A percentile compares a stretch with the other conserved stretches of the same genome.
Evolutionary conservation across 2,329 filamentous ascomycete genomes (phyloP).

Genomic region (Magnaporthiopsis incrustans): DNA sequence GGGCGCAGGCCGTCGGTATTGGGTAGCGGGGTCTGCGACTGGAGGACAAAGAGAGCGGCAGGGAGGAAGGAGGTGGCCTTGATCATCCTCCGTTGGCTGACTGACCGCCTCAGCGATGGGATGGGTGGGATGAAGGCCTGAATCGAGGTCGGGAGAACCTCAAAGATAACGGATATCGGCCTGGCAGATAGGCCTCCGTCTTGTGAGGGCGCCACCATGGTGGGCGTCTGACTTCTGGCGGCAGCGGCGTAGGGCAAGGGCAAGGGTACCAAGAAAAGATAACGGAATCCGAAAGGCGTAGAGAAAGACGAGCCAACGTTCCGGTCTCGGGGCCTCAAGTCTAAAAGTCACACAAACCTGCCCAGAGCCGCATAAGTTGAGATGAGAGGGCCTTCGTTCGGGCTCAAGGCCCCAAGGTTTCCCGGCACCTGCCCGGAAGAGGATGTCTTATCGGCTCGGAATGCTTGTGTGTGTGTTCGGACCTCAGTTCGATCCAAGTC

Average conservation of each 20-base stretch:
- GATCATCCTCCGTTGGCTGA: constrained; percentile 1
- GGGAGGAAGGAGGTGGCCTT: constrained; percentile 6
- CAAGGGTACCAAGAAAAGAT: not conserved
- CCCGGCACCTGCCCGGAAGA: not conserved
- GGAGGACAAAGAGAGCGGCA: constrained; percentile 6
- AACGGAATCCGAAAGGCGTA: not conserved
- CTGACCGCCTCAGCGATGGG: constrained; percentile 12
- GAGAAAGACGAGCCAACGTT: not conserved
- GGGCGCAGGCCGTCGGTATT: not conserved
- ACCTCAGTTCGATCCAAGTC: not conserved
- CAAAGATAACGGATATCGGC: constrained; percentile 8
- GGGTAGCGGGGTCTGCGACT: constrained; percentile 3
- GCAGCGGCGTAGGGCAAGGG: not conserved
- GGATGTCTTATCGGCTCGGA: not conserved
- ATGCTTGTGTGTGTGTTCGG: not conserved
- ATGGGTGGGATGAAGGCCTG: constrained; percentile 15
- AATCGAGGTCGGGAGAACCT: constrained; percentile 15
- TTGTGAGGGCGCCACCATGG: constrained; percentile 1
- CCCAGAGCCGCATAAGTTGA: not conserved
- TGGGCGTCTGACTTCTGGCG: not conserved
- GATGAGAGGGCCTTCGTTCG: not conserved
- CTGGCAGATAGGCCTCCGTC: constrained; percentile 1
- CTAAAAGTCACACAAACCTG: not conserved
- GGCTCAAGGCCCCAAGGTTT: not conserved
- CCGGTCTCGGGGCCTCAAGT: not conserved